Conservation (phyloP, 2,329 filamentous ascomycete species). For the Grosmannia penicillata region DNA sequence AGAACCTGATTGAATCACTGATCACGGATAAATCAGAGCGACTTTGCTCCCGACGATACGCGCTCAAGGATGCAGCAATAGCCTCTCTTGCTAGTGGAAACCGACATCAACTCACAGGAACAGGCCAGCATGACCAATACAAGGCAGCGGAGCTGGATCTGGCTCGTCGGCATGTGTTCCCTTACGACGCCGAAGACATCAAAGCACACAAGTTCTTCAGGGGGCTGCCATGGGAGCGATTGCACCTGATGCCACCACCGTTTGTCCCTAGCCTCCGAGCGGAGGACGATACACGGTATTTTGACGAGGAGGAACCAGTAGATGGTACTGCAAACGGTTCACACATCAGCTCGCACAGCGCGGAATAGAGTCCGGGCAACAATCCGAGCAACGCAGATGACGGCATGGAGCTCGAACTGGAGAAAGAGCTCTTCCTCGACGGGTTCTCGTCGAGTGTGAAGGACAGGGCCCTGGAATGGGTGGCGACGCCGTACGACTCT, state of each 20-base stretch:
- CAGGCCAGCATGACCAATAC: neutral
- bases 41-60: constrained; percentile 63
- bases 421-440: constrained; percentile 19
- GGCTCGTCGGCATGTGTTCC: constrained; percentile 52
- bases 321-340: no score
- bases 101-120: no score
- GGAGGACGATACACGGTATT: constrained; percentile 71
- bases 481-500: constrained; percentile 33
- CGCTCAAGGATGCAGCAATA: constrained; percentile 40
- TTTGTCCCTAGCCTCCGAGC: constrained; percentile 61
- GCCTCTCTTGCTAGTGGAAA: constrained; percentile 7
- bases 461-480: constrained; percentile 26
- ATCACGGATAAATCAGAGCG: constrained; percentile 62
- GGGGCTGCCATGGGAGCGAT: constrained; percentile 59
- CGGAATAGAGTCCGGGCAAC: no score
- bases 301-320: constrained; percentile 54
- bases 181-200: constrained; percentile 78
- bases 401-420: constrained; percentile 12
- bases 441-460: constrained; percentile 26
- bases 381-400: no score
- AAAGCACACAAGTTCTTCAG: constrained; percentile 79
- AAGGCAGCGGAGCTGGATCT: constrained; percentile 15
- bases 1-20: constrained; percentile 60
- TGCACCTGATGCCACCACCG: constrained; percentile 59
- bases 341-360: no score